phyloP scores from a whole-genome alignment of 192 early-diverging fungal species.

The Coemansia sp. region DNA sequence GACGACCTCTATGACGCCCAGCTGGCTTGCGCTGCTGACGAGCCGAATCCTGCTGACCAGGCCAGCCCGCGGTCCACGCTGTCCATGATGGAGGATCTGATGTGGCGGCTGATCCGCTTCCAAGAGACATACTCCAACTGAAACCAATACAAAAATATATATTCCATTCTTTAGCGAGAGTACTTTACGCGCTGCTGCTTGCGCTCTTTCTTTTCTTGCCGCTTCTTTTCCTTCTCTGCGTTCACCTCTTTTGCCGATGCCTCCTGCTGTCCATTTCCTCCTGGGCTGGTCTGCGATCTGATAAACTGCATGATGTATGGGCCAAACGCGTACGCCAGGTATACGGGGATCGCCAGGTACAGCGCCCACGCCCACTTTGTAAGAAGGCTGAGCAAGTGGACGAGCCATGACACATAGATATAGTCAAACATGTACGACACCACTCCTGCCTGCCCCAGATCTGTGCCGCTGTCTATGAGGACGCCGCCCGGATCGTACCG shows the following conservation, averaged over 20 bases:
- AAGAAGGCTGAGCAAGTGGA: conserved; percentile 52
- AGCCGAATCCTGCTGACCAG: background rate
- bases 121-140: conserved; percentile 45
- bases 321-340: conserved; percentile 21
- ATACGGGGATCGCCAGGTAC: conserved; percentile 46
- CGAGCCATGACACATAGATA: conserved; percentile 80
- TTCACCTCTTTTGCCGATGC: conserved; percentile 6
- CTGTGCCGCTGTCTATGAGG: conserved; percentile 51
- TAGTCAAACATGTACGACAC: conserved; percentile 78
- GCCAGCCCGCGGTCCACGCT: conserved; percentile 21
- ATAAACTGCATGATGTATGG: conserved; percentile 33
- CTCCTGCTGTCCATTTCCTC: background rate
- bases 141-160: background rate
- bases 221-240: conserved; percentile 30
- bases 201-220: conserved; percentile 51
- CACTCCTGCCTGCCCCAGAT: conserved; percentile 52
- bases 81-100: conserved; percentile 46
- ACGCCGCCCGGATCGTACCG: conserved; percentile 46
- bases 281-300: background rate
- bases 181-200: conserved; percentile 47
- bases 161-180: background rate
- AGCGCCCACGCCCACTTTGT: conserved; percentile 42
- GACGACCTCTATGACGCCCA: conserved; percentile 27
- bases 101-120: conserved; percentile 50
- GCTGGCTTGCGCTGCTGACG: background rate